Percentiles rank a stretch among this genome's conserved stretches.
Evolutionary conservation across 108 stramenopile species (phyloP).

Genomic region (Skeletonema tropicum): DNA sequence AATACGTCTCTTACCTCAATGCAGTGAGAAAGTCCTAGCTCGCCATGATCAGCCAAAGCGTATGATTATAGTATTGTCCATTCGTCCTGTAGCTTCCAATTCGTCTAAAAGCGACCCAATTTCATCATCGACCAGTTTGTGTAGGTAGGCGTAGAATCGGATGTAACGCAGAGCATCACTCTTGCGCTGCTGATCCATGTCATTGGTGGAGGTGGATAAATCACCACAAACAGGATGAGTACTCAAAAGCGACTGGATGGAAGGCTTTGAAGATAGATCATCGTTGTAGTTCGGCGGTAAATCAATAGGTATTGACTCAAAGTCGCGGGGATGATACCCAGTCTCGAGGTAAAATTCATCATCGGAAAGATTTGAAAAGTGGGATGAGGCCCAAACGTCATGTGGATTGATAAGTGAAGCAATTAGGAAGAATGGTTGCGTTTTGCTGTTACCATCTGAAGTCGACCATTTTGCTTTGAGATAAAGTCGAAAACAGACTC

Average conservation of each 20-base stretch:
- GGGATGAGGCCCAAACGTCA: constrained; percentile 63
- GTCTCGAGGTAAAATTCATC: constrained; percentile 53
- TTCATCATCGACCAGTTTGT: constrained; percentile 50
- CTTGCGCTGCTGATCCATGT: not conserved
- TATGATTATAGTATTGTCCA: constrained; percentile 57
- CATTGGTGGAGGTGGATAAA: constrained; percentile 9
- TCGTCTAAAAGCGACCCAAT: constrained; percentile 51
- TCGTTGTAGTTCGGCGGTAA: constrained; percentile 33
- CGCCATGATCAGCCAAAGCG: constrained; percentile 69
- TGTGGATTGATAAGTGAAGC: constrained; percentile 69
- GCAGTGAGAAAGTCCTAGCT: constrained; percentile 51
- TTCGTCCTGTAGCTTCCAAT: constrained; percentile 45
- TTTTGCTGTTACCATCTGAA: no score
- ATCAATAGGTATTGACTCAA: constrained; percentile 29
- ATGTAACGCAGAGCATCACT: constrained; percentile 56
- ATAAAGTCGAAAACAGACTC: constrained; percentile 33
- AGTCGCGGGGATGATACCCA: constrained; percentile 37
- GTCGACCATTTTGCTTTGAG: constrained; percentile 20
- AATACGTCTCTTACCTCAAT: no score
- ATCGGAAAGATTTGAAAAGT: constrained; percentile 39
- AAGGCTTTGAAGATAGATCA: constrained; percentile 33
- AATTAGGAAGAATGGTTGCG: constrained; percentile 58
- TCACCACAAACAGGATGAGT: constrained; percentile 25
- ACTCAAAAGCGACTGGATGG: constrained; percentile 21
- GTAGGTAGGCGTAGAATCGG: constrained; percentile 60